Conservation (phyloP, 202 grass and related monocot genomes). For the Setaria italica region DNA sequence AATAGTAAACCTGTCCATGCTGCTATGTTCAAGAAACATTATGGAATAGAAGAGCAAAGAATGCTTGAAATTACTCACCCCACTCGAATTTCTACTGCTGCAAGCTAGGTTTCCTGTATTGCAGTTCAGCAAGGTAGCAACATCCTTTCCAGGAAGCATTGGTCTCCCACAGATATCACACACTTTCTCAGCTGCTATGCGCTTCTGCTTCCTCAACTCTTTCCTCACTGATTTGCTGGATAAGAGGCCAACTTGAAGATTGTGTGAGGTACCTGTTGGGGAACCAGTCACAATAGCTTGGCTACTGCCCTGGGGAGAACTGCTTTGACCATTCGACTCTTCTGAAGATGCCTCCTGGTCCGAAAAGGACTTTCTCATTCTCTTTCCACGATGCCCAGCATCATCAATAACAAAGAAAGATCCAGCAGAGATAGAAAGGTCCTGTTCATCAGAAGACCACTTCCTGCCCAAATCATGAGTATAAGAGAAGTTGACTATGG, state of each 20-base stretch:
- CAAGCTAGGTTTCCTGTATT: conserved; percentile 83
- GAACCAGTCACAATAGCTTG: conserved; percentile 46
- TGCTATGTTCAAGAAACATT: conserved; percentile 16
- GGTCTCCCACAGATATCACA: conserved; percentile 96
- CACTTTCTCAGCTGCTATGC: conserved; percentile 76
- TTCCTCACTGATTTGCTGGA: conserved; percentile 71
- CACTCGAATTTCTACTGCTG: conserved; percentile 89
- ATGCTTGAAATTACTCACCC: conserved; percentile 64
- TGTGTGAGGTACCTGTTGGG: conserved; percentile 35
- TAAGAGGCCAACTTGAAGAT: conserved; percentile 59
- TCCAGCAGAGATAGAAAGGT: conserved; percentile 58
- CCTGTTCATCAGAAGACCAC: conserved; percentile 68
- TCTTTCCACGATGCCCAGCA: conserved; percentile 67
- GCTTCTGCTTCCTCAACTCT: conserved; percentile 88
- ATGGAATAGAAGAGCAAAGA: conserved; percentile 5
- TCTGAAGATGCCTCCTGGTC: conserved; percentile 85
- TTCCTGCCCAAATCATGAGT: conserved; percentile 91
- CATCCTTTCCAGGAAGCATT: conserved; percentile 93
- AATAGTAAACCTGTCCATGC: background rate
- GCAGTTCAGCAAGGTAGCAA: conserved; percentile 83
- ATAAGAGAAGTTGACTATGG: conserved; percentile 87
- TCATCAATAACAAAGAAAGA: conserved; percentile 93
- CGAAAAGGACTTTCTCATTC: conserved; percentile 93
- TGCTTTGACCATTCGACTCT: conserved; percentile 60
- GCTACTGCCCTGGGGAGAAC: conserved; percentile 40